These are phyloP conservation scores for Ilyonectria mors-panacis DNA, from an alignment of 2,329 filamentous ascomycete genomes.

Conservation along the genomic window DNA sequence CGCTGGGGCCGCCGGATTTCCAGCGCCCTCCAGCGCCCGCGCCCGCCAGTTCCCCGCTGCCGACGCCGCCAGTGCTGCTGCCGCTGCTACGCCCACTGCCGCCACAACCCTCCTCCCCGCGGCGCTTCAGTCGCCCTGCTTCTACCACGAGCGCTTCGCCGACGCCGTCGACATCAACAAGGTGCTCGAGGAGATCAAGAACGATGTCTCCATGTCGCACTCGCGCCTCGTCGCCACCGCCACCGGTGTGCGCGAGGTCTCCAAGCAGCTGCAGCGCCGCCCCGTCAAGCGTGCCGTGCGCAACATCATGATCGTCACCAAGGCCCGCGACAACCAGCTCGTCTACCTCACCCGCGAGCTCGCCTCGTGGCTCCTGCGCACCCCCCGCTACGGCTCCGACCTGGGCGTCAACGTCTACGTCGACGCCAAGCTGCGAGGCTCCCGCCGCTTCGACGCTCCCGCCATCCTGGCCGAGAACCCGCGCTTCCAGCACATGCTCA, in stretches of 20 bases:
- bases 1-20: constrained; percentile 33
- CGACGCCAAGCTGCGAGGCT: constrained; percentile 92
- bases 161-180: constrained; percentile 95
- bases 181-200: constrained; percentile 93
- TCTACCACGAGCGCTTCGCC: constrained; percentile 97
- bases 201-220: constrained; percentile 91
- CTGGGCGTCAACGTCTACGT: constrained; percentile 98
- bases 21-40: constrained; percentile 24
- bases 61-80: background rate
- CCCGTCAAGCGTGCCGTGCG: constrained; percentile 93
- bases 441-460: constrained; percentile 87
- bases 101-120: constrained; percentile 50
- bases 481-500: constrained; percentile 86
- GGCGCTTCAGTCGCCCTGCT: constrained; percentile 89
- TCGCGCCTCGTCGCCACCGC: constrained; percentile 95
- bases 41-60: constrained; percentile 1
- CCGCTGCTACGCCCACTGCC: constrained; percentile 33
- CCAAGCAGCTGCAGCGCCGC: constrained; percentile 91
- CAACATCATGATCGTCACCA: constrained; percentile 99
- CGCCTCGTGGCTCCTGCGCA: constrained; percentile 88
- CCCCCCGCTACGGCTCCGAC: constrained; percentile 89
- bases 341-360: constrained; percentile 92
- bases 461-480: constrained; percentile 81
- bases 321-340: constrained; percentile 94
- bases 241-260: constrained; percentile 94